Evolutionary conservation across 2,329 filamentous ascomycete species (phyloP).

Genomic region (Tolypocladium tropicale): DNA sequence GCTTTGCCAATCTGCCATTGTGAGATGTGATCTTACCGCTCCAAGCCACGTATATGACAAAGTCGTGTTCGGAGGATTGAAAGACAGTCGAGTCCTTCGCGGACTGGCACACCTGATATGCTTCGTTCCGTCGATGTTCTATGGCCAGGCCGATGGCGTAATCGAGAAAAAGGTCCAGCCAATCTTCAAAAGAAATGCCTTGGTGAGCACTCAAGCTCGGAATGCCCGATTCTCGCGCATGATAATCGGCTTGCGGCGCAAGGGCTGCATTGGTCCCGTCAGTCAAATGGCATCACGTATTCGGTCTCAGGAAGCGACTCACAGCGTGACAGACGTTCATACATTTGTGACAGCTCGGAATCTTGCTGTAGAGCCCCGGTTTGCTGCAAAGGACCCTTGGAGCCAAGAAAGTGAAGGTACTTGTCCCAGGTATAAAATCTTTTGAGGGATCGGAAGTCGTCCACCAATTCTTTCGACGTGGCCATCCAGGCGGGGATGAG

Average conservation of each 20-base stretch:
- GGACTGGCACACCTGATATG: conserved; percentile 71
- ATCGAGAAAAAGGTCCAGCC: conserved; percentile 85
- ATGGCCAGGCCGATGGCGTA: conserved; percentile 71
- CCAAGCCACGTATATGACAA: conserved; percentile 68
- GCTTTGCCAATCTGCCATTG: background rate
- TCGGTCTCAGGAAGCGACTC: conserved; percentile 14
- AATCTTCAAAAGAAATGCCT: conserved; percentile 70
- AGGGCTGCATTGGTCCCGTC: conserved; percentile 3
- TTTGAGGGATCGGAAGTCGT: conserved; percentile 54
- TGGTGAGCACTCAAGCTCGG: conserved; percentile 40
- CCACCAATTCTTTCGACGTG: conserved; percentile 47
- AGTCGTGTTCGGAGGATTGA: conserved; percentile 56
- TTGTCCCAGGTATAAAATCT: conserved; percentile 59
- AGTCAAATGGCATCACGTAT: conserved; percentile 4
- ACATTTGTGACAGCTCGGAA: conserved; percentile 42
- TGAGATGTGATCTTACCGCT: conserved; percentile 42
- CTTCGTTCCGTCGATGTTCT: conserved; percentile 54
- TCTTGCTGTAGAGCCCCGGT: conserved; percentile 16
- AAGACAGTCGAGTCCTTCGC: conserved; percentile 77
- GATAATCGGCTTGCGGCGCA: conserved; percentile 6
- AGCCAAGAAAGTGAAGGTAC: conserved; percentile 47
- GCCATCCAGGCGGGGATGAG: conserved; percentile 45
- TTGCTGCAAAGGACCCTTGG: conserved; percentile 13
- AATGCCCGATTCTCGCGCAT: background rate
- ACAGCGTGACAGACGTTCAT: conserved; percentile 45